These are phyloP conservation scores for Guadua angustifolia DNA, from an alignment of 176 grass and related monocot genomes.

Conservation along the genomic window DNA sequence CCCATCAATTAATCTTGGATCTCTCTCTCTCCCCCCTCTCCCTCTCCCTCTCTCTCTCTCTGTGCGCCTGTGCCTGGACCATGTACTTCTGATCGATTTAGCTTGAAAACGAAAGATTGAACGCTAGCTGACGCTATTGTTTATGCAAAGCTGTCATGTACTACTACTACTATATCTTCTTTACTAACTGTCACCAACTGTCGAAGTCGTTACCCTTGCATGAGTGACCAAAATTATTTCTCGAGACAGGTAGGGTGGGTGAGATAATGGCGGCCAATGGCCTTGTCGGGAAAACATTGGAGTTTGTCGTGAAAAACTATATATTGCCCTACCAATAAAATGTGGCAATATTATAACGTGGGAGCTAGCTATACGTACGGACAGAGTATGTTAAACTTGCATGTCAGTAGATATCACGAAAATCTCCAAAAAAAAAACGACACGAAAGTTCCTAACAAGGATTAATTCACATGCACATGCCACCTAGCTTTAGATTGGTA, in stretches of 20 bases:
- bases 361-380: conserved; percentile 10
- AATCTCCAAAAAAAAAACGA: too few relatives aligned
- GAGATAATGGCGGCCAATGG: conserved; percentile 52
- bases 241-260: conserved; percentile 24
- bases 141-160: conserved; percentile 40
- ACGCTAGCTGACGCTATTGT: conserved; percentile 27
- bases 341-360: neutral
- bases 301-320: too few relatives aligned
- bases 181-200: conserved; percentile 53
- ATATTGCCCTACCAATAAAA: neutral
- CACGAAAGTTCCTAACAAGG: conserved; percentile 44
- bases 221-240: neutral
- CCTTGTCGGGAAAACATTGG: conserved; percentile 30
- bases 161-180: neutral
- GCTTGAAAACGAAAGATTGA: neutral
- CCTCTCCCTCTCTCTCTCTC: neutral
- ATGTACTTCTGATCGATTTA: neutral
- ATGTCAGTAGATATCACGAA: conserved; percentile 36
- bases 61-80: neutral
- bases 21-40: neutral
- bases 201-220: conserved; percentile 12
- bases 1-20: neutral
- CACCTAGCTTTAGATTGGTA: neutral
- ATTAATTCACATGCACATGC: conserved; percentile 44
- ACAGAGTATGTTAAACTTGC: conserved; percentile 10